phyloP scores from a whole-genome alignment of 805 yeast genomes.

The Priceomyces carsonii region DNA sequence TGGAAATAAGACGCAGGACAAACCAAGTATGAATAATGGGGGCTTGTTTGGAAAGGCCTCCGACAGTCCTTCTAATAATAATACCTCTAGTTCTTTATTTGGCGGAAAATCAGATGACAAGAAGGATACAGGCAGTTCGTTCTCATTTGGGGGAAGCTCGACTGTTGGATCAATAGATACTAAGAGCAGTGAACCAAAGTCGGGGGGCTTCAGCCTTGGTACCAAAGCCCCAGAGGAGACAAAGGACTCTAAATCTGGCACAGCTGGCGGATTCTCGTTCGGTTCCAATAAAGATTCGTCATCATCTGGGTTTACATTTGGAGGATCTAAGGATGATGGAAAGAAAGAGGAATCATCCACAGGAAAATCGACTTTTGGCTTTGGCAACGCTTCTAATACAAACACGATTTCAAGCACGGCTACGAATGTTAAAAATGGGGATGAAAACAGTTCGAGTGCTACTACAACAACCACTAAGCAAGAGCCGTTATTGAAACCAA shows the following conservation, averaged over 20 bases:
- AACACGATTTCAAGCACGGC: constrained; percentile 6
- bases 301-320: constrained; percentile 4
- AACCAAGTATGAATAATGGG: constrained; percentile 2
- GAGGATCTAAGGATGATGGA: constrained; percentile 9
- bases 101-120: constrained; percentile 13
- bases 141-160: constrained; percentile 10
- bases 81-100: constrained; percentile 10
- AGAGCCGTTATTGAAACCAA: constrained; percentile 43
- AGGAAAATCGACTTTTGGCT: too few relatives aligned
- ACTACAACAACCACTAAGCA: constrained; percentile 12
- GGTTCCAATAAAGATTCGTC: constrained; percentile 19
- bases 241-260: constrained; percentile 16
- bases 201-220: constrained; percentile 7
- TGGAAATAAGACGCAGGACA: constrained; percentile 14
- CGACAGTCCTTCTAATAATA: too few relatives aligned
- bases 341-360: too few relatives aligned
- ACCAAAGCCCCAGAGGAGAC: constrained; percentile 11
- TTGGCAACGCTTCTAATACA: constrained; percentile 12
- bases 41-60: constrained; percentile 1
- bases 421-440: constrained; percentile 7
- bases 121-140: constrained; percentile 4
- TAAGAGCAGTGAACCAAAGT: constrained; percentile 5
- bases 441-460: constrained; percentile 5
- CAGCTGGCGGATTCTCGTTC: constrained; percentile 21
- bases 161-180: constrained; percentile 4